Evolutionary conservation across 1,284 basidiomycete species (phyloP).

Genomic region (Ceratobasidium sp.): DNA sequence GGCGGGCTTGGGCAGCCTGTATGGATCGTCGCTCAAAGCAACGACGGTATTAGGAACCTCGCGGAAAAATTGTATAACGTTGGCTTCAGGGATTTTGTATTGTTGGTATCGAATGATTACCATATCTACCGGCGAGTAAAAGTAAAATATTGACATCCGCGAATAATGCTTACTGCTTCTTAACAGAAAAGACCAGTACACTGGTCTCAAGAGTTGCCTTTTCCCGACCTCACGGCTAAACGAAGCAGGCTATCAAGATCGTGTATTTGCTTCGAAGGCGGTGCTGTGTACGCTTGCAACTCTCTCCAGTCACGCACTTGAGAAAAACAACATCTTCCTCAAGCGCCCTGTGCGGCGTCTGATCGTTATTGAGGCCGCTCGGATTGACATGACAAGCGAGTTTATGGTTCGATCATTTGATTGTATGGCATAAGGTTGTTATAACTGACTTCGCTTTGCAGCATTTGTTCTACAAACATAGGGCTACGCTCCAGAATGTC

Average conservation of each 20-base stretch:
- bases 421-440: background rate
- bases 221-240: conserved; percentile 15
- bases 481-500: conserved; percentile 66
- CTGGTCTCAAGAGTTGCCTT: conserved; percentile 54
- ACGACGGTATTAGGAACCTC: conserved; percentile 78
- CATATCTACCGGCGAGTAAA: conserved; percentile 69
- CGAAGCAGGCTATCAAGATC: background rate
- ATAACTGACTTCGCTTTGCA: background rate
- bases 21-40: conserved; percentile 80
- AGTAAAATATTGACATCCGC: conserved; percentile 43
- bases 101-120: conserved; percentile 73
- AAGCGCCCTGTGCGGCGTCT: conserved; percentile 55
- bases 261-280: background rate
- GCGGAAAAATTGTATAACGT: conserved; percentile 69
- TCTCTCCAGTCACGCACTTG: conserved; percentile 9
- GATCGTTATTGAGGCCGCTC: conserved; percentile 76
- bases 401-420: conserved; percentile 60
- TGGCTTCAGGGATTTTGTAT: conserved; percentile 64
- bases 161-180: conserved; percentile 29
- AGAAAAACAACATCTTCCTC: conserved; percentile 20
- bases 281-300: conserved; percentile 29
- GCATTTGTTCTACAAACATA: conserved; percentile 65
- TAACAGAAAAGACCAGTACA: conserved; percentile 78
- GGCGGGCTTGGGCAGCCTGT: conserved; percentile 63
- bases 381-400: conserved; percentile 67